Evolutionary conservation across 2,329 filamentous ascomycete species (phyloP).

Genomic region (Xylaria arbuscula): DNA sequence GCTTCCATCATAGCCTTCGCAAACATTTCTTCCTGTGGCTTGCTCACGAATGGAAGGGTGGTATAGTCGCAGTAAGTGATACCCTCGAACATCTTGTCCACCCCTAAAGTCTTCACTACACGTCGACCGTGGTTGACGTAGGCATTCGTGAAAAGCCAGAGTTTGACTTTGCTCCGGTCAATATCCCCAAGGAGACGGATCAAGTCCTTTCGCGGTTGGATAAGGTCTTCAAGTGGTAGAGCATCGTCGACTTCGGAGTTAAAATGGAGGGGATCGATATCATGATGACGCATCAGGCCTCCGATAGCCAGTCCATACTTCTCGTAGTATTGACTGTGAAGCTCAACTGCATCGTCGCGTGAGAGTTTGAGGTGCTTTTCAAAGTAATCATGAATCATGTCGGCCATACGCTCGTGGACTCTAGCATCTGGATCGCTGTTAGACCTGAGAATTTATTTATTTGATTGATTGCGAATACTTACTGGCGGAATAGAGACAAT

Average conservation of each 20-base stretch:
- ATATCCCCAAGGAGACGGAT: slow-evolving; percentile 29
- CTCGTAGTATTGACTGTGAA: slow-evolving; percentile 30
- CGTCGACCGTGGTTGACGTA: slow-evolving; percentile 34
- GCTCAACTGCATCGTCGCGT: slow-evolving; percentile 25
- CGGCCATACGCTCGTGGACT: slow-evolving; percentile 34
- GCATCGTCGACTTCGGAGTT: slow-evolving; percentile 35
- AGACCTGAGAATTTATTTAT: not conserved
- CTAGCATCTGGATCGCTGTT: slow-evolving; percentile 18
- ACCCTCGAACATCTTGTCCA: slow-evolving; percentile 35
- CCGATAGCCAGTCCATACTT: slow-evolving; percentile 33
- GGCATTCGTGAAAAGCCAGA: slow-evolving; percentile 36
- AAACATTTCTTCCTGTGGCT: slow-evolving; percentile 35
- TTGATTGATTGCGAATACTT: not conserved
- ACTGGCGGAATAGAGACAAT: slow-evolving; percentile 36
- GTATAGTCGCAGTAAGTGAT: slow-evolving; percentile 36
- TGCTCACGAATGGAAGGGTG: slow-evolving; percentile 34
- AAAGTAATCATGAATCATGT: slow-evolving; percentile 35
- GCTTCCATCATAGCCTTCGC: slow-evolving; percentile 35
- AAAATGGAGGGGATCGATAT: slow-evolving; percentile 34
- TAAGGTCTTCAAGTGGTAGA: slow-evolving; percentile 27
- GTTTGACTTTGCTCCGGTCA: slow-evolving; percentile 27
- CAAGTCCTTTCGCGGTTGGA: slow-evolving; percentile 23
- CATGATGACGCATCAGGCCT: slow-evolving; percentile 28
- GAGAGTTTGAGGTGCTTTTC: slow-evolving; percentile 30
- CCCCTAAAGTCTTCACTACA: slow-evolving; percentile 27